Conservation (phyloP, 352 stramenopile genomes). For the Globisporangium recalcitrans region DNA sequence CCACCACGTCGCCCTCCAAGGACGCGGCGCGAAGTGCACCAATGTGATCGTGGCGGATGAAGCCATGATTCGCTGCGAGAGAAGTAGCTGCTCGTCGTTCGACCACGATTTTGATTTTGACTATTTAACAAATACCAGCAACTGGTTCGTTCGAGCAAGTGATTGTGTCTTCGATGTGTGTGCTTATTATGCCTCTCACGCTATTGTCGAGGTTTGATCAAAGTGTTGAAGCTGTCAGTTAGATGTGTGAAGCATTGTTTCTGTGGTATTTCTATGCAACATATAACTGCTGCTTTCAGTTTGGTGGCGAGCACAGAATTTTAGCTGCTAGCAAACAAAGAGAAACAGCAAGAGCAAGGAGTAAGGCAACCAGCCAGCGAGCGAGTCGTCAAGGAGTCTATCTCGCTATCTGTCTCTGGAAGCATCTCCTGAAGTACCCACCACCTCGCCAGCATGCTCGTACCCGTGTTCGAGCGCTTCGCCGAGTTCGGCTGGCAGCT, state of each 20-base stretch:
- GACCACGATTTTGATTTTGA: background rate
- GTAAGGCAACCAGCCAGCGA: background rate
- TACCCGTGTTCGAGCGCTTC: slow-evolving; percentile 65
- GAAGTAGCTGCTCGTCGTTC: background rate
- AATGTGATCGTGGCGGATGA: background rate
- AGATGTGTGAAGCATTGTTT: no score
- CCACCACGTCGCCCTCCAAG: slow-evolving; percentile 1
- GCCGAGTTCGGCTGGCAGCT: slow-evolving; percentile 72
- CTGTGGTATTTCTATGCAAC: no score
- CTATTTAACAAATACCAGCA: background rate
- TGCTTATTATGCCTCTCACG: no score
- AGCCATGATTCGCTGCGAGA: background rate
- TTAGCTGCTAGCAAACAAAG: background rate
- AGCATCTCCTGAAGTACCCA: background rate
- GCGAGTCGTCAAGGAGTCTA: background rate
- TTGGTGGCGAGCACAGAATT: background rate
- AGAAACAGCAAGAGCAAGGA: background rate
- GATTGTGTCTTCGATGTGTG: no score
- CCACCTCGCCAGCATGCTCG: background rate
- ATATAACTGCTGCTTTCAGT: no score
- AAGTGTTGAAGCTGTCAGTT: no score
- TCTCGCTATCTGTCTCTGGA: background rate
- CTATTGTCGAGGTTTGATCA: no score
- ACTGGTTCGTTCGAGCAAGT: no score
- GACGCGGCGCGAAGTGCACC: background rate